Evolutionary conservation across 495 filamentous ascomycete genomes (phyloP).

Genomic region (Aspergillus coremiiformis): DNA sequence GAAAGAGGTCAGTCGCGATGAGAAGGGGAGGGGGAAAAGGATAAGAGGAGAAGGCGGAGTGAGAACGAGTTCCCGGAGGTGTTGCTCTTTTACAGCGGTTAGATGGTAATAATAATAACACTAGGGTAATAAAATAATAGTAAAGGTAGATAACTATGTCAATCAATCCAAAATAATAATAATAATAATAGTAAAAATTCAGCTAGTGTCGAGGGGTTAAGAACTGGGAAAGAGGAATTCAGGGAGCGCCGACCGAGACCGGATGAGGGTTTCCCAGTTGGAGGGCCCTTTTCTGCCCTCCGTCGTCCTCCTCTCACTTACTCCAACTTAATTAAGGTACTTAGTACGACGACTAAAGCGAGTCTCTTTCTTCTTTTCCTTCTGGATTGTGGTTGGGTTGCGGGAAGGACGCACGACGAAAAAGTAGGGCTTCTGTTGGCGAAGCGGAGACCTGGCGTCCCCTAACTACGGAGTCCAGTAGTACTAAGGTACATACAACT

Average conservation of each 20-base stretch:
- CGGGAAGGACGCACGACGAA: slow-evolving; percentile 7
- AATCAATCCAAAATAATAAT: slow-evolving; percentile 9
- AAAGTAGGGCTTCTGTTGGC: slow-evolving; percentile 11
- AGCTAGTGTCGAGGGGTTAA: slow-evolving; percentile 7
- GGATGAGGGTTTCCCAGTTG: slow-evolving; percentile 9
- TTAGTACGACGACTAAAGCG: neutral
- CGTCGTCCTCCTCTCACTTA: neutral
- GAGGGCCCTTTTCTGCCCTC: neutral
- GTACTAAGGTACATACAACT: too few species aligned
- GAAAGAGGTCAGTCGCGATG: slow-evolving; percentile 18
- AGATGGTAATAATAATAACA: slow-evolving; percentile 7
- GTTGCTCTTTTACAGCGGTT: slow-evolving; percentile 19
- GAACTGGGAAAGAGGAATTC: slow-evolving; percentile 17
- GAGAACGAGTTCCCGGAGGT: slow-evolving; percentile 8
- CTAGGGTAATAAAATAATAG: slow-evolving; percentile 9
- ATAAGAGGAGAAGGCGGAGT: slow-evolving; percentile 3
- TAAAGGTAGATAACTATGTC: slow-evolving; percentile 8
- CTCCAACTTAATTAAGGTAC: neutral
- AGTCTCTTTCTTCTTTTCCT: slow-evolving; percentile 1
- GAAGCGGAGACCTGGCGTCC: slow-evolving; percentile 19
- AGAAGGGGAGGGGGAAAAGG: slow-evolving; percentile 4
- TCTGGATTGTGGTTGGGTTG: slow-evolving; percentile 5
- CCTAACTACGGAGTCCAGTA: neutral
- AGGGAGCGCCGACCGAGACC: slow-evolving; percentile 16
- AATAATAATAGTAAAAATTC: slow-evolving; percentile 11